These are phyloP conservation scores for Saturnispora kantuleensis DNA, from an alignment of 805 yeast species.

Conservation along the genomic window DNA sequence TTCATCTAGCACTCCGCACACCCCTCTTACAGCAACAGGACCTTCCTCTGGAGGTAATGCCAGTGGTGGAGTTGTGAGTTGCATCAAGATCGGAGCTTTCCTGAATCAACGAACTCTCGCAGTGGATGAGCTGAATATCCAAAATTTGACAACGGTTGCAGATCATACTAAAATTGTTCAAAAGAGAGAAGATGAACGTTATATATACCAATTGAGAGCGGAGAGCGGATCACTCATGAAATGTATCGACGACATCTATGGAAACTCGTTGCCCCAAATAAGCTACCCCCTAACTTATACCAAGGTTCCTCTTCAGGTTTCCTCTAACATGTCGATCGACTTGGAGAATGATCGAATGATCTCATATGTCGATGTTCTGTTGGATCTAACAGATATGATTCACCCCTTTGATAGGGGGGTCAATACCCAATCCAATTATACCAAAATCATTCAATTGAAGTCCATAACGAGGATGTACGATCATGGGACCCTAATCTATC, in stretches of 20 bases:
- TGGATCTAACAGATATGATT: constrained; percentile 17
- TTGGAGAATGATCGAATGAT: constrained; percentile 22
- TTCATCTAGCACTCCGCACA: not conserved
- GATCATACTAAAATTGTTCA: constrained; percentile 17
- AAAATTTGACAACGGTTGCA: constrained; percentile 14
- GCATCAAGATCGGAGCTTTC: constrained; percentile 11
- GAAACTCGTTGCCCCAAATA: constrained; percentile 8
- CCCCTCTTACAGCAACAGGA: not conserved
- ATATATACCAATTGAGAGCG: constrained; percentile 14
- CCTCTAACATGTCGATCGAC: constrained; percentile 14
- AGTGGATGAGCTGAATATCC: not conserved
- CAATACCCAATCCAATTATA: constrained; percentile 13
- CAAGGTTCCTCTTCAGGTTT: constrained; percentile 17
- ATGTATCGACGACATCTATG: constrained; percentile 20
- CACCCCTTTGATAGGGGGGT: not conserved
- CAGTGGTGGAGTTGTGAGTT: constrained; percentile 3
- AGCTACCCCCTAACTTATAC: constrained; percentile 22
- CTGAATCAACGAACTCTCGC: constrained; percentile 5
- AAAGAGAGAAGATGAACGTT: constrained; percentile 20
- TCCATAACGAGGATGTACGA: constrained; percentile 20
- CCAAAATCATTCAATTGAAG: constrained; percentile 23
- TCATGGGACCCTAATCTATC: constrained; percentile 14
- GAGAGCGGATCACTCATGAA: constrained; percentile 13
- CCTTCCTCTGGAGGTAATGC: not conserved
- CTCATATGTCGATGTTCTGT: constrained; percentile 19